Evolutionary conservation across 441 rosid species (phyloP), one percentile per base, ranked within the genome.

Genomic region (Kokia cookei): DNA sequence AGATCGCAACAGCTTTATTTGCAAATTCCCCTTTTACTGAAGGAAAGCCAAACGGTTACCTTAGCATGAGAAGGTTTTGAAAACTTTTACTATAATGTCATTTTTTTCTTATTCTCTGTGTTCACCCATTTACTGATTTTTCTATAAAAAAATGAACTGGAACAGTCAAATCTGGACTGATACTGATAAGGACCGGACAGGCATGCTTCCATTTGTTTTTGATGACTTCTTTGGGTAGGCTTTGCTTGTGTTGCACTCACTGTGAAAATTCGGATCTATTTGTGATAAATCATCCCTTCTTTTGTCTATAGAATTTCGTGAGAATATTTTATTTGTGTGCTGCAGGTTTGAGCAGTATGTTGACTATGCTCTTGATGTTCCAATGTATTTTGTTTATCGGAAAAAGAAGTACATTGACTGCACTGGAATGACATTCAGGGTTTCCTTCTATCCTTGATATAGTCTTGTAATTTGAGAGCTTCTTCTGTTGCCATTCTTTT

Each of bases 261-360:
- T 35, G 15, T 51, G 51, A 35, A 7, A 45, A 12, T 37, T 35
- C 51, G 6, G 13, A 27, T 15, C 7, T 35, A 7, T 35, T 61
- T 61, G 43, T 14, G 5, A 15, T 35, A 61, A 32, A 14, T 35
- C 45, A 32, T 61, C 45, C 65, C 11, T 19, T 54, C 24, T 15
- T 61, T 19, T 61, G 42, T 61, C 19, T 57, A 14, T 22, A 75
- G 57, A 57, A 47, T 59, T 42, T 24, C 37, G 2, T 73, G 40
- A 19, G 68, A 15, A 22, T 45, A 22, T 64, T 47, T 71, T 68
- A 58, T n/a, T 61, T 50, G 48, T 75, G 57, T 71, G 76, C 62
- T 83, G 82, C 88, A 93, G 99, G 86, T 96, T 96, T 88, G 98
- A 96, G 87, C 98, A 87, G 82, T 96, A 96, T 81, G 98, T 93